Conservation (phyloP, 2,329 filamentous ascomycete species). For the Aspergillus melleus region DNA sequence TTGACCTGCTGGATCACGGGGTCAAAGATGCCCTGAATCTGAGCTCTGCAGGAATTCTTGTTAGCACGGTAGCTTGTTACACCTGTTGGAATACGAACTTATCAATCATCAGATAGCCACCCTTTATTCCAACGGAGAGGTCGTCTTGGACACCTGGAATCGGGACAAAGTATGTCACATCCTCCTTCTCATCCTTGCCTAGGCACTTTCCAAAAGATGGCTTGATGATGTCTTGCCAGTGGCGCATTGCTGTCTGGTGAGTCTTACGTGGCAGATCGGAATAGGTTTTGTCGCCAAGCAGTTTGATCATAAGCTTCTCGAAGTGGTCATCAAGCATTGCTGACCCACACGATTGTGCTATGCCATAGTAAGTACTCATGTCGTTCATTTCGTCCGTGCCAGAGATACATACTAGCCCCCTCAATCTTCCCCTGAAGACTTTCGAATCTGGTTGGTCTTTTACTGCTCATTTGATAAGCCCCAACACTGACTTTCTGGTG, state of each 20-base stretch:
- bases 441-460: no score
- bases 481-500: no score
- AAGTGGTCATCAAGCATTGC: constrained; percentile 32
- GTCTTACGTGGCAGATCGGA: constrained; percentile 18
- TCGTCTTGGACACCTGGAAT: constrained; percentile 25
- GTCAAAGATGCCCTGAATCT: constrained; percentile 27
- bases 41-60: neutral
- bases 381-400: neutral
- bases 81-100: neutral
- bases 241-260: constrained; percentile 25
- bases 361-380: neutral
- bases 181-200: constrained; percentile 10
- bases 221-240: constrained; percentile 35
- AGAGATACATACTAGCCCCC: constrained; percentile 23
- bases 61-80: neutral
- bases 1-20: constrained; percentile 27
- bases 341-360: constrained; percentile 33
- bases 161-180: constrained; percentile 22
- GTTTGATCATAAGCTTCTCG: constrained; percentile 20
- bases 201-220: constrained; percentile 14
- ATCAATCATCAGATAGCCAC: constrained; percentile 14
- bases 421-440: constrained; percentile 27
- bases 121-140: constrained; percentile 15
- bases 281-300: constrained; percentile 26
- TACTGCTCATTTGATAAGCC: no score